Base-by-base conservation (phyloP, 2,329 filamentous ascomycete species). In the Scolecobasidium constrictum region DNA sequence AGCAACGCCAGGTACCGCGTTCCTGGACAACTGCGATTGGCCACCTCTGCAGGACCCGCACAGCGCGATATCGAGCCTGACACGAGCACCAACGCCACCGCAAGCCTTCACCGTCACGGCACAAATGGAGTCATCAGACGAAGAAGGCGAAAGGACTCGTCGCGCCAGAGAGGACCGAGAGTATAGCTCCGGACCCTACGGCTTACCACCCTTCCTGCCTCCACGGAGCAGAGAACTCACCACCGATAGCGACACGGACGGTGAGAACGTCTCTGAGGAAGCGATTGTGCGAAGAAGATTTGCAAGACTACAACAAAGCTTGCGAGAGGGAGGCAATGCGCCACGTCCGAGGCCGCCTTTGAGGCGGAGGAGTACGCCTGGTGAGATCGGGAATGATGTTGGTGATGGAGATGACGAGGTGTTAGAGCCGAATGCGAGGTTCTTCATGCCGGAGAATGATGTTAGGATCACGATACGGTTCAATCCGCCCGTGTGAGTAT, bases 401-500 rank as follows among this genome's bases (percentile, higher is more conserved):
- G 52, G 53, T 18, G 42, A 22, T 13, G 40, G 17, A 26, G 39
- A 35, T 44, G 13, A 50, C 52, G 7, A 45, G 43, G 34, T 64
- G 85, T 4, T 71, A 88, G 61, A 70, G 23, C 86, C 86, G 0
- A 78, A 86, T 59, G 86, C 86, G 2, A 76, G 77, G 20, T 95
- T 96, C 63, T 83, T 81, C 55, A 93, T 95, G 43, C 80, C 83
- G 54, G 77, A 79, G 58, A 76, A 82, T 52, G 88, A 86, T 65
- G 86, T 78, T 64, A 86, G 82, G 61, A 90, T 92, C 52, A 87
- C 81, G 12, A 83, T 96, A 53, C 81, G 77, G 46, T 95, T 96
- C 52, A 77, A 88, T 52, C 83, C 86, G 44, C 81, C 83, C 0
- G 75, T 92, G 46, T 73, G 63, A 59, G 71, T 66, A 12, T 28